Base-by-base conservation (phyloP, 2,329 filamentous ascomycete genomes). In the Aspergillus texensis region DNA sequence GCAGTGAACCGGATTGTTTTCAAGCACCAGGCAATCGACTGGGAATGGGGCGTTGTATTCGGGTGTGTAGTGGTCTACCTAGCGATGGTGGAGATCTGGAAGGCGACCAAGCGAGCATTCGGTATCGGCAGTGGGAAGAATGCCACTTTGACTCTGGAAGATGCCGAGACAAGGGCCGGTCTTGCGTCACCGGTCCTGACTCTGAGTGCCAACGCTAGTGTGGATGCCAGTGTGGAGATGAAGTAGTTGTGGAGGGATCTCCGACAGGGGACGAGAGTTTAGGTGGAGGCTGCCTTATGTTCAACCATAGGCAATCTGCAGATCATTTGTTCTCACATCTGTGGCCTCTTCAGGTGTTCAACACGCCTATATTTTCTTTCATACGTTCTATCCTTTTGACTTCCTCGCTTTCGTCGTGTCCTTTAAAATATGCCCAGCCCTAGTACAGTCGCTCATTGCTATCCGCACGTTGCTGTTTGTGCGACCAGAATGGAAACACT, bases 21-120 rank as follows among this genome's bases (percentile, higher is more conserved):
- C 75, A 85, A 89, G 69, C 89, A 91, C 65, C 82, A 80, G 11
- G 84, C 83, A 0, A 91, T 91, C 55, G 83, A 76, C 6, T 89
- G 87, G 88, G 89, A 91, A 71, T 92, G 89, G 89, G 86, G 80
- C 0, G 81, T 91, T n/a, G 85, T 89, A 0, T 84, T 91, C 61
- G 78, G 88, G 34, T 84, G 83, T 16, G 80, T 85, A 0, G 74
- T 84, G 1, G 72, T 90, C 6, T 92, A 91, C 75, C 84, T 91
- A 65, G 71, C 77, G 0, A 86, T 88, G 10, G 82, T 88, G 1
- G 89, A 92, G 74, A 70, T 78, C 1, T 92, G 87, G 85, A 91
- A 91, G 74, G 89, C 83, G 75, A 77, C 72, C 2, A 92, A 92
- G 80, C 79, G 89, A 1, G 67, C 71, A 0, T 72, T 72, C 56